These are phyloP conservation scores for Lophium mytilinum DNA, from an alignment of 495 filamentous ascomycete genomes.

Conservation along the genomic window DNA sequence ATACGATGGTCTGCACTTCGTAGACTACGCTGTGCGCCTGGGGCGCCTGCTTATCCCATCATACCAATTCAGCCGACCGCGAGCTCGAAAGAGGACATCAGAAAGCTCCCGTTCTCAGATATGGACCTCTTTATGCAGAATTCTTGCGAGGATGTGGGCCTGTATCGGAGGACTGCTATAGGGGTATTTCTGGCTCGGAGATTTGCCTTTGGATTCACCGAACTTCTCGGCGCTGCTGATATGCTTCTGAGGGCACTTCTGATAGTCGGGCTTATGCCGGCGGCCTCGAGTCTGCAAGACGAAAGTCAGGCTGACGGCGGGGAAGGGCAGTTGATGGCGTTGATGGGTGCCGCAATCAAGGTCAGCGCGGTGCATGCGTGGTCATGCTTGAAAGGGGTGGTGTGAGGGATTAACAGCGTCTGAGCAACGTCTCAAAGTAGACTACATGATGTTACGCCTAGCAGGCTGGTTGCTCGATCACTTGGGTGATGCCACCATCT, in stretches of 20 bases:
- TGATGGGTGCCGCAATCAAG: too few species aligned
- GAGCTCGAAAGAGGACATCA: constrained; percentile 14
- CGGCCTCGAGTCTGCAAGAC: neutral
- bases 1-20: constrained; percentile 25
- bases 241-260: constrained; percentile 16
- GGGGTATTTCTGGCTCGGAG: constrained; percentile 29
- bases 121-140: constrained; percentile 22
- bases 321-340: too few species aligned
- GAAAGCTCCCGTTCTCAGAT: constrained; percentile 17
- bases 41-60: constrained; percentile 19
- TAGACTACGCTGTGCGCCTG: constrained; percentile 27
- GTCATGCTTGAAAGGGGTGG: too few species aligned
- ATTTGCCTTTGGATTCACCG: constrained; percentile 23
- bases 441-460: too few species aligned
- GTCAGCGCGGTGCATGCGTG: too few species aligned
- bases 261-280: constrained; percentile 1
- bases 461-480: too few species aligned
- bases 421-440: too few species aligned
- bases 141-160: neutral
- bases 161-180: constrained; percentile 23
- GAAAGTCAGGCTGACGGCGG: too few species aligned
- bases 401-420: too few species aligned
- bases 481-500: too few species aligned
- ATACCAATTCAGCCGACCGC: neutral
- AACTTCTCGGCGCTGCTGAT: constrained; percentile 18